Base-by-base conservation (phyloP, 1,284 basidiomycete species). In the Sanghuangporus baumii region DNA sequence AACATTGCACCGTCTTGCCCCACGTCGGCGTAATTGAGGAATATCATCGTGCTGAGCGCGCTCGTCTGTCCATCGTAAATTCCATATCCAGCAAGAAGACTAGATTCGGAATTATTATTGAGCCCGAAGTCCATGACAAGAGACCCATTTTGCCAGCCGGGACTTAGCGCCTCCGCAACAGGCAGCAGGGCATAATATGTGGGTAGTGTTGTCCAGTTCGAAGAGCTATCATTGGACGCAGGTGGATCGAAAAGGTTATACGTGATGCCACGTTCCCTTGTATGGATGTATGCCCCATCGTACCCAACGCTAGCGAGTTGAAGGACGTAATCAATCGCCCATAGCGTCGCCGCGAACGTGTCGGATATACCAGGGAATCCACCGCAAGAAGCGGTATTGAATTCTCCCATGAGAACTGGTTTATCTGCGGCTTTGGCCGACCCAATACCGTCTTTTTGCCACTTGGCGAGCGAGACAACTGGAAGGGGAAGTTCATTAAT, bases 321-420 rank as follows among this genome's bases (percentile, higher is more conserved):
- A 64, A 89, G 74, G 1, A 76, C 80, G 71, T 86, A 88, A 69
- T 89, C 88, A 36, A 87, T 60, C 0, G 75, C 82, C 91, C 91
- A 93, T 20, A 93, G 76, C 2, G 88, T 82, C 0, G 85, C 84
- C 2, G 83, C 87, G 68, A 89, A 93, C 20, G 79, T 82, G 70
- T 93, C 85, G 61, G 82, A 85, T 23, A 93, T 76, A 0, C 91
- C 91, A 1, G 82, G 74, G 71, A 93, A 91, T 8, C 92, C 92
- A 71, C 89, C 88, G 74, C 91, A 93, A 38, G 87, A 87, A 0
- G 88, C 91, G 0, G 89, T 87, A 74, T 93, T 93, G 8, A 87
- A 91, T 74, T 93, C 90, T 66, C 89, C 84, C 88, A 92, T 89
- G 54, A 82, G 68, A 65, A 83, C 73, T 23, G 79, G 76, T 68